Conservation (phyloP, 371 early-diverging fungal genomes). For the Blastocladiella emersonii region DNA sequence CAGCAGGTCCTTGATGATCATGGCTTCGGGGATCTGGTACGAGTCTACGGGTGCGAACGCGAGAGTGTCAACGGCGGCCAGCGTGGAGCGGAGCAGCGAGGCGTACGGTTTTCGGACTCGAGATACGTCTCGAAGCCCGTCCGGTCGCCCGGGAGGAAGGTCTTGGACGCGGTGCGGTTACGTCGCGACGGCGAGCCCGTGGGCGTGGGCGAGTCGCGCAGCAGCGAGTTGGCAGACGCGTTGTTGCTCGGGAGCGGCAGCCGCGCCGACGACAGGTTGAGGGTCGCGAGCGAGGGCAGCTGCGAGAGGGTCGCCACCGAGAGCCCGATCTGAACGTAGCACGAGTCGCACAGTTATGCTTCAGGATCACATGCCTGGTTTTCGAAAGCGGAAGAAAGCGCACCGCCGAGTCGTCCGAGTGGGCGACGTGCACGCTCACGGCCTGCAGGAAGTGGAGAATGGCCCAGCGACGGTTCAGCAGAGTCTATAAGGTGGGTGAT, state of each 20-base stretch:
- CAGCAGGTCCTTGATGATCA: constrained; percentile 66
- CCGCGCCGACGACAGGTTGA: no score
- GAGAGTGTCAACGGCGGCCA: constrained; percentile 5
- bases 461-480: constrained; percentile 41
- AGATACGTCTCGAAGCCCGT: not conserved
- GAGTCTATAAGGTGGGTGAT: constrained; percentile 21
- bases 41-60: constrained; percentile 12
- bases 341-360: no score
- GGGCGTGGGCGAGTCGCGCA: no score
- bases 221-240: no score
- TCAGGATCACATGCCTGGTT: no score
- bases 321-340: no score
- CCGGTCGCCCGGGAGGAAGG: not conserved
- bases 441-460: constrained; percentile 50
- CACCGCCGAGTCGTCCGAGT: not conserved
- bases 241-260: no score
- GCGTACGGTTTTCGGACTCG: not conserved
- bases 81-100: not conserved
- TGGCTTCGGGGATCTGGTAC: constrained; percentile 45
- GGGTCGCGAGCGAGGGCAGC: no score
- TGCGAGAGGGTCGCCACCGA: no score
- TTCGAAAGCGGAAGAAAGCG: not conserved
- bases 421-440: constrained; percentile 24
- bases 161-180: not conserved
- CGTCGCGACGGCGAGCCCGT: no score